Percentiles rank a stretch among this genome's conserved stretches.
phyloP scores from a whole-genome alignment of 371 early-diverging fungal genomes.

The Mucor irregularis region DNA sequence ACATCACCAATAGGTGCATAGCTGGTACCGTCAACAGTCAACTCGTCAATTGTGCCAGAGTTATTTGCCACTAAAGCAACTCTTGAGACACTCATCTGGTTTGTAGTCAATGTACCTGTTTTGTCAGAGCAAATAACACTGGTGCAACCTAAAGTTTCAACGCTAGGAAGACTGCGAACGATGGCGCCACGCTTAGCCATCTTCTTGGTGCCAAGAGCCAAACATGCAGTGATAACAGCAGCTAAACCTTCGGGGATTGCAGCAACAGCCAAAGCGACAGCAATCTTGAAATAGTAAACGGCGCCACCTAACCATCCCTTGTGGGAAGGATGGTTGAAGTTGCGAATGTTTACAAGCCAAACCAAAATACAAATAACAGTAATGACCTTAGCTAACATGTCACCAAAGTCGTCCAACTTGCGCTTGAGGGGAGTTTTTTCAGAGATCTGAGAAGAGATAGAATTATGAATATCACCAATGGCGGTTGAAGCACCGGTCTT shows the following conservation, averaged over 20 bases:
- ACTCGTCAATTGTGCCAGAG: constrained; percentile 61
- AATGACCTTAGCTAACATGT: constrained; percentile 92
- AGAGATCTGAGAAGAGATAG: constrained; percentile 80
- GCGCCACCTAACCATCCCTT: constrained; percentile 92
- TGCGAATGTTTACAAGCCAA: constrained; percentile 95
- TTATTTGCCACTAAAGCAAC: constrained; percentile 24
- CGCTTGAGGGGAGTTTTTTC: constrained; percentile 95
- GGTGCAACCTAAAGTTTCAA: constrained; percentile 97
- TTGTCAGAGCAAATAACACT: constrained; percentile 98
- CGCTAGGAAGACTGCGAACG: constrained; percentile 88
- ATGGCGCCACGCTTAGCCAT: constrained; percentile 98
- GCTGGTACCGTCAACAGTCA: constrained; percentile 76
- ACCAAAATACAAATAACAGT: constrained; percentile 94
- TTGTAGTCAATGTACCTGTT: constrained; percentile 98
- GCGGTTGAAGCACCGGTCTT: constrained; percentile 86
- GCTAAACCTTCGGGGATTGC: constrained; percentile 99
- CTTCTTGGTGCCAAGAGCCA: constrained; percentile 94
- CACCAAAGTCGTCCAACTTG: constrained; percentile 96
- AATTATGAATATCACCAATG: constrained; percentile 92
- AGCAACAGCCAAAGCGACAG: constrained; percentile 98
- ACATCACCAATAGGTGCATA: constrained; percentile 86
- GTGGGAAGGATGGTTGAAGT: constrained; percentile 89
- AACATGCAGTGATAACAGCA: constrained; percentile 96
- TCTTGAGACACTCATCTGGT: constrained; percentile 91
- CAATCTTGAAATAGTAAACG: constrained; percentile 95